Evolutionary conservation across 495 filamentous ascomycete genomes (phyloP).

Genomic region (Neurospora sp.): DNA sequence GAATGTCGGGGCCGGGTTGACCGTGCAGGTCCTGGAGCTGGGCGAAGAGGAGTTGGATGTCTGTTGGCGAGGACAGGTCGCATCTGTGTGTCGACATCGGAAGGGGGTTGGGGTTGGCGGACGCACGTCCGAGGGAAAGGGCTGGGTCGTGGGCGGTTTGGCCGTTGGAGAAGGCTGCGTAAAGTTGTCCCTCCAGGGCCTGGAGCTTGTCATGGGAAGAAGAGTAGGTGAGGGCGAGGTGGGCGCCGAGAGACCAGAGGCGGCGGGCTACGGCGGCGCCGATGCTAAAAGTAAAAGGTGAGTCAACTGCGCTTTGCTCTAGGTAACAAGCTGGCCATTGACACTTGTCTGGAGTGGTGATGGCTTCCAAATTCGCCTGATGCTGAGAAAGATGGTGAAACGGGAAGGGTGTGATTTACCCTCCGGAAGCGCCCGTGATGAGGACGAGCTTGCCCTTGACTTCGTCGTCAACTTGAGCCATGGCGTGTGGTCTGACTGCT

Average conservation of each 20-base stretch:
- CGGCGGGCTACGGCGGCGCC: constrained; percentile 50
- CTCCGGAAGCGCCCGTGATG: constrained; percentile 57
- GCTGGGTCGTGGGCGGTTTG: constrained; percentile 15
- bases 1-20: constrained; percentile 48
- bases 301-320: neutral
- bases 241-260: constrained; percentile 41
- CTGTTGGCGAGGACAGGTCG: constrained; percentile 42
- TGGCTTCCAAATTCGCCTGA: neutral
- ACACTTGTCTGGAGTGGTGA: neutral
- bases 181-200: constrained; percentile 30
- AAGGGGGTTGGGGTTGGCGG: neutral
- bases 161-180: constrained; percentile 3
- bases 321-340: neutral
- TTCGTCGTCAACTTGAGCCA: constrained; percentile 35
- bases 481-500: neutral
- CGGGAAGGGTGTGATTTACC: constrained; percentile 31
- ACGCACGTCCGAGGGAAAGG: neutral
- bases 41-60: constrained; percentile 42
- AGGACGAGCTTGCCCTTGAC: constrained; percentile 50
- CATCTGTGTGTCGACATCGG: constrained; percentile 45
- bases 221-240: constrained; percentile 55
- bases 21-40: constrained; percentile 43
- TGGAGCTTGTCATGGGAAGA: constrained; percentile 39
- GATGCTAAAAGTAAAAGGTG: constrained; percentile 31
- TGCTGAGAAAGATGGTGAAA: neutral